These are phyloP conservation scores for Parafenestella ontariensis DNA, from an alignment of 2,329 filamentous ascomycete genomes.

Conservation along the genomic window DNA sequence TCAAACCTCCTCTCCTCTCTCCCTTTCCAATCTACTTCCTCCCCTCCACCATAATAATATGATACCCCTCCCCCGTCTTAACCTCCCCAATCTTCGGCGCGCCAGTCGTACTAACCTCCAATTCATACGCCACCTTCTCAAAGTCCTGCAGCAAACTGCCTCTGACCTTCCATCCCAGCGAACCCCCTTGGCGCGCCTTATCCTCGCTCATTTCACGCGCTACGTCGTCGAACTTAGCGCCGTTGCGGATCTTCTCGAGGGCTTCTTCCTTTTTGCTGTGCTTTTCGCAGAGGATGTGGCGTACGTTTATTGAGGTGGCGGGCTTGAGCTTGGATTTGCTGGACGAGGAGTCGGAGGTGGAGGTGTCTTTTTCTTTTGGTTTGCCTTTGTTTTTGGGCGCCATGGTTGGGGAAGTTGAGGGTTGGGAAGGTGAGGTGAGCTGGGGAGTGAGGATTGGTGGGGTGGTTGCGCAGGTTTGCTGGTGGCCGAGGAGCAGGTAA, in stretches of 20 bases:
- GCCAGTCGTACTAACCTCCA: slow-evolving; percentile 70
- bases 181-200: slow-evolving; percentile 74
- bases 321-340: slow-evolving; percentile 59
- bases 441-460: background rate
- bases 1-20: background rate
- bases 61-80: slow-evolving; percentile 79
- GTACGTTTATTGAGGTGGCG: slow-evolving; percentile 72
- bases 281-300: slow-evolving; percentile 80
- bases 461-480: background rate
- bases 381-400: slow-evolving; percentile 39
- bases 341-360: slow-evolving; percentile 29
- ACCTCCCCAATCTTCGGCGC: slow-evolving; percentile 72
- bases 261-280: slow-evolving; percentile 80
- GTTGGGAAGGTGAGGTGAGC: background rate
- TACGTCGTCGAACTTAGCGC: slow-evolving; percentile 77
- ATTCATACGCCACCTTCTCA: slow-evolving; percentile 73
- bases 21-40: slow-evolving; percentile 52
- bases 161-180: slow-evolving; percentile 75
- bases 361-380: slow-evolving; percentile 21
- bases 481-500: too few relatives aligned
- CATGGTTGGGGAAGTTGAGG: slow-evolving; percentile 18
- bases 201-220: slow-evolving; percentile 77
- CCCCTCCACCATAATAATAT: slow-evolving; percentile 80
- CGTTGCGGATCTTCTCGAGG: slow-evolving; percentile 69
- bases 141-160: slow-evolving; percentile 73